Percentiles rank a stretch among this genome's conserved stretches.
Evolutionary conservation across 108 stramenopile species (phyloP).

Genomic region (Seminavis robusta): DNA sequence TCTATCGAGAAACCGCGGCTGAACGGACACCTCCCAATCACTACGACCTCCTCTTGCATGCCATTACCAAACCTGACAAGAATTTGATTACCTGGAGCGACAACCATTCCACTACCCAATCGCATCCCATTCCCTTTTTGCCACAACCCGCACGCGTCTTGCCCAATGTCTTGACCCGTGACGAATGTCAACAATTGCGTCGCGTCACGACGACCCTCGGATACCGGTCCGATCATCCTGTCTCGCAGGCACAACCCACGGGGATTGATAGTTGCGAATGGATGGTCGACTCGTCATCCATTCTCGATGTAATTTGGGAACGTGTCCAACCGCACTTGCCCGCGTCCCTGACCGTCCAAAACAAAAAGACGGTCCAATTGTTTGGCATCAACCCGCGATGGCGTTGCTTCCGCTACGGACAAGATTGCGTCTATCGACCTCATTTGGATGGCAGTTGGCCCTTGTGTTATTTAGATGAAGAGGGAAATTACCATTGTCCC

Average conservation of each 20-base stretch:
- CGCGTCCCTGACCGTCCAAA: background rate
- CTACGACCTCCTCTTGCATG: conserved; percentile 17
- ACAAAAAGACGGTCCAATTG: background rate
- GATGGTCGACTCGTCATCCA: conserved; percentile 22
- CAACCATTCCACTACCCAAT: too few species aligned
- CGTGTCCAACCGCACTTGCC: conserved; percentile 17
- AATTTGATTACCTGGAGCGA: too few species aligned
- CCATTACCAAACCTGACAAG: conserved; percentile 10
- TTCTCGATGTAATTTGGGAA: conserved; percentile 4
- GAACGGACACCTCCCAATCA: conserved; percentile 33
- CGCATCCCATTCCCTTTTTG: too few species aligned
- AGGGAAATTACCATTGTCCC: conserved; percentile 26
- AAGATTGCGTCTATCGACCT: conserved; percentile 50
- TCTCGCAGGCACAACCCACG: conserved; percentile 11
- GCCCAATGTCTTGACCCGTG: conserved; percentile 34
- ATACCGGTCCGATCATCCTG: conserved; percentile 52
- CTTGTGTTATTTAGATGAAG: conserved; percentile 24
- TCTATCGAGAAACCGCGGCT: conserved; percentile 12
- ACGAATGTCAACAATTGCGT: conserved; percentile 39
- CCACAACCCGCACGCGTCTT: conserved; percentile 21
- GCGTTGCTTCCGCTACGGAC: conserved; percentile 54
- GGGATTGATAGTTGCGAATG: conserved; percentile 41
- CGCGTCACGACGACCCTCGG: conserved; percentile 29
- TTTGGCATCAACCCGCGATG: conserved; percentile 56
- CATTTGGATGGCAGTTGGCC: conserved; percentile 76